phyloP scores from a whole-genome alignment of 2,329 filamentous ascomycete species.

The Sporothrix euskadiensis region DNA sequence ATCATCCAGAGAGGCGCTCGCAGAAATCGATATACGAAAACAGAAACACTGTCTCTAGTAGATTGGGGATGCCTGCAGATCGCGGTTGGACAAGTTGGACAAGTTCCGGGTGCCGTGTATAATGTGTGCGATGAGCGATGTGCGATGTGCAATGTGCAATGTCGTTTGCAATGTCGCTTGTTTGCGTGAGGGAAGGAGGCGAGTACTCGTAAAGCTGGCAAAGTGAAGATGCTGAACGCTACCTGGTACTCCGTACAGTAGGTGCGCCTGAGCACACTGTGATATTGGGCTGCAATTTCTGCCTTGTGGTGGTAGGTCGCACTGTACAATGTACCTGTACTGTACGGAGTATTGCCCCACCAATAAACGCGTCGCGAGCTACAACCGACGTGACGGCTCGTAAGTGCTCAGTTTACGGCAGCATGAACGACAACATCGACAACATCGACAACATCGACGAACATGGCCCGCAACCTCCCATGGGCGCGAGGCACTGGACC shows the following conservation, averaged over 20 bases:
- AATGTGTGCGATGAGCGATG: neutral
- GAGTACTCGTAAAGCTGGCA: neutral
- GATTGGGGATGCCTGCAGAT: neutral
- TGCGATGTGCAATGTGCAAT: no score
- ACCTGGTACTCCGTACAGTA: neutral
- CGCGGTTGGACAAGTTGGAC: neutral
- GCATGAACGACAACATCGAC: neutral
- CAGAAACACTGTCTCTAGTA: neutral
- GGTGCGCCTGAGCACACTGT: neutral
- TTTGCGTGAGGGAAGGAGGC: neutral
- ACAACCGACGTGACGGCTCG: neutral
- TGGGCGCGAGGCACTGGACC: slow-evolving; percentile 28
- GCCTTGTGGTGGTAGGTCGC: neutral
- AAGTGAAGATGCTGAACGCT: neutral
- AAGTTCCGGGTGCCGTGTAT: neutral
- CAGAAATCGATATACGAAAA: neutral
- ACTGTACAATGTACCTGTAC: neutral
- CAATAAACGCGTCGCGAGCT: slow-evolving; percentile 3
- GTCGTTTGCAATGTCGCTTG: neutral
- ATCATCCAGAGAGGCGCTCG: slow-evolving; percentile 6
- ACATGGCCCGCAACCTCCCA: slow-evolving; percentile 34
- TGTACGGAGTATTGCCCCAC: neutral
- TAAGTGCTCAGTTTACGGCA: neutral
- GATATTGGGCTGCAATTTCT: neutral
- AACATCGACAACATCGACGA: neutral